Evolutionary conservation across 352 stramenopile genomes (phyloP).

Genomic region (Phytophthora sojae): DNA sequence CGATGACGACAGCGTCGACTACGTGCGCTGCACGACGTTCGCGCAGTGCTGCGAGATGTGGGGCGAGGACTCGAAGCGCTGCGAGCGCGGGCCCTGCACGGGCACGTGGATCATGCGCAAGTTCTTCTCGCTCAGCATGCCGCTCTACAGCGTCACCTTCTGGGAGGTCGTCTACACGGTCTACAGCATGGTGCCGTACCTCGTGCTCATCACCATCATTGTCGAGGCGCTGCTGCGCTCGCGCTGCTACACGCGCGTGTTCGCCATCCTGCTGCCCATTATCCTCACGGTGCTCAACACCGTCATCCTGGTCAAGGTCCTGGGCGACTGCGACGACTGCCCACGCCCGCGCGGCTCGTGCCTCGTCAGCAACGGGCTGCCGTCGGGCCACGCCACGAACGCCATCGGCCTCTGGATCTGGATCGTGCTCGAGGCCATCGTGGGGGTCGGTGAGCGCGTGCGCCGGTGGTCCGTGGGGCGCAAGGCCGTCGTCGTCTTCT

Average conservation of each 20-base stretch:
- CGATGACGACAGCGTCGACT: constrained; percentile 32
- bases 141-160: constrained; percentile 45
- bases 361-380: constrained; percentile 50
- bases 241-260: constrained; percentile 49
- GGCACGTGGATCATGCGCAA: constrained; percentile 47
- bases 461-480: constrained; percentile 30
- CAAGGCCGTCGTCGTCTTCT: constrained; percentile 22
- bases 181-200: constrained; percentile 61
- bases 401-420: constrained; percentile 50
- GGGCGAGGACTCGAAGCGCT: constrained; percentile 50
- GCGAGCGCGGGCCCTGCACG: constrained; percentile 48
- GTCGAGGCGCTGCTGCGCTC: constrained; percentile 43
- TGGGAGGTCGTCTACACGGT: constrained; percentile 52
- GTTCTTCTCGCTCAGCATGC: constrained; percentile 63
- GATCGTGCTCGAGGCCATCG: constrained; percentile 45
- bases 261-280: constrained; percentile 46
- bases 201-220: constrained; percentile 48
- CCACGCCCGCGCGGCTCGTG: constrained; percentile 46
- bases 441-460: constrained; percentile 35
- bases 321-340: constrained; percentile 49
- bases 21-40: constrained; percentile 40
- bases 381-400: constrained; percentile 58
- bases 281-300: constrained; percentile 51
- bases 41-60: constrained; percentile 55
- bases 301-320: constrained; percentile 45